Evolutionary conservation across 768 basidiomycete genomes (phyloP).

Genomic region (Boletus sp.): DNA sequence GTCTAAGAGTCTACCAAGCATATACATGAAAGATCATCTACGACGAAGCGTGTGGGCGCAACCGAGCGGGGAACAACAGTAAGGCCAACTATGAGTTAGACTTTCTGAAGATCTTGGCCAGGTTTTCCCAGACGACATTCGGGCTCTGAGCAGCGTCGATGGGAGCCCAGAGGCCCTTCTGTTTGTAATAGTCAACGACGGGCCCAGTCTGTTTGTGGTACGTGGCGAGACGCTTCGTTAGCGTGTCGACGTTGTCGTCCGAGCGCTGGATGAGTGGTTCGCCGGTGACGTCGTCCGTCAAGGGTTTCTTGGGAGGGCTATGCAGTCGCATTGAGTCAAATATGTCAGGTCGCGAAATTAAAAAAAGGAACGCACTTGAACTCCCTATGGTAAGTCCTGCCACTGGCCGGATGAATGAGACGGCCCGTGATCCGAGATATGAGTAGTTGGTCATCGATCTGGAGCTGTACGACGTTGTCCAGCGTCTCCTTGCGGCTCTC

Average conservation of each 20-base stretch:
- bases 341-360: background rate
- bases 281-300: slow-evolving; percentile 90
- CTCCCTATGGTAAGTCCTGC: slow-evolving; percentile 91
- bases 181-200: slow-evolving; percentile 95
- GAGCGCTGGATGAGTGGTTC: slow-evolving; percentile 96
- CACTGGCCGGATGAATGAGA: slow-evolving; percentile 85
- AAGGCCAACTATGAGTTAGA: slow-evolving; percentile 17
- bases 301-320: slow-evolving; percentile 97
- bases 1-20: slow-evolving; percentile 20
- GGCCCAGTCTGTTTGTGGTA: slow-evolving; percentile 95
- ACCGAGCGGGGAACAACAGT: background rate
- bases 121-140: slow-evolving; percentile 84
- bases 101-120: slow-evolving; percentile 60
- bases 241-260: slow-evolving; percentile 96
- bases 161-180: slow-evolving; percentile 83
- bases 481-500: slow-evolving; percentile 78
- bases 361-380: slow-evolving; percentile 69
- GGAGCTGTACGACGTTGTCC: slow-evolving; percentile 88
- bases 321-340: slow-evolving; percentile 10
- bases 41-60: slow-evolving; percentile 3
- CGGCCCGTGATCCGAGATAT: slow-evolving; percentile 98
- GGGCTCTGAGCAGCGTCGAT: slow-evolving; percentile 96
- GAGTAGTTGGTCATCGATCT: slow-evolving; percentile 91
- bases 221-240: slow-evolving; percentile 83
- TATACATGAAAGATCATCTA: slow-evolving; percentile 30